Conservation (phyloP, 352 stramenopile species). For the Pythium oligandrum region DNA sequence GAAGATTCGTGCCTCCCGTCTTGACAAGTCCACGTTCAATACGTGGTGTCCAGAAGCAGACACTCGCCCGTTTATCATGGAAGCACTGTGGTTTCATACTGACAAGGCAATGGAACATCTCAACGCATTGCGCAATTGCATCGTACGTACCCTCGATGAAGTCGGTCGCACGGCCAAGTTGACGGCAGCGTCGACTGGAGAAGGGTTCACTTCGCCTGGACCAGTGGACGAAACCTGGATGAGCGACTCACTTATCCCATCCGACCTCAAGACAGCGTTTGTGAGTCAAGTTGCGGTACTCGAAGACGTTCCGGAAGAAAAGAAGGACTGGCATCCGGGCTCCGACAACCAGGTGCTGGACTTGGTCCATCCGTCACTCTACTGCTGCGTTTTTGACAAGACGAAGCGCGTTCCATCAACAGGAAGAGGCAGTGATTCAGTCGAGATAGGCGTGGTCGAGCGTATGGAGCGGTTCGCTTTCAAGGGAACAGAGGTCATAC, state of each 20-base stretch:
- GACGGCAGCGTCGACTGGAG: background rate
- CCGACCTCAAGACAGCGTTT: conserved; percentile 24
- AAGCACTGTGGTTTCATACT: conserved; percentile 13
- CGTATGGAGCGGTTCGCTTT: conserved; percentile 32
- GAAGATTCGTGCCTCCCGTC: no score
- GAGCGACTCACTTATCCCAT: conserved; percentile 23
- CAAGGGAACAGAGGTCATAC: background rate
- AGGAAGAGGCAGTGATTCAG: conserved; percentile 13
- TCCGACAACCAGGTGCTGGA: conserved; percentile 45
- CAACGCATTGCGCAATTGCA: conserved; percentile 5
- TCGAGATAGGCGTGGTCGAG: conserved; percentile 2
- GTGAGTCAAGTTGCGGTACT: conserved; percentile 18
- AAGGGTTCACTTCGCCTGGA: conserved; percentile 22
- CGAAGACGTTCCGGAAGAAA: conserved; percentile 30
- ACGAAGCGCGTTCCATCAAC: conserved; percentile 2
- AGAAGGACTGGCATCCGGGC: conserved; percentile 55
- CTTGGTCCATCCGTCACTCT: conserved; percentile 21
- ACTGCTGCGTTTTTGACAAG: no score
- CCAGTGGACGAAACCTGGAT: conserved; percentile 30
- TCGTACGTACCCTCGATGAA: conserved; percentile 10
- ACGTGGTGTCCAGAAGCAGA: conserved; percentile 7
- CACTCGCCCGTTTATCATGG: conserved; percentile 3
- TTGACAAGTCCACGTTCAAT: conserved; percentile 9
- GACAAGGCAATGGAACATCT: conserved; percentile 13
- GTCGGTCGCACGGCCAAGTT: conserved; percentile 9